Conservation (phyloP, 257 asterid genomes). For the Salvia hispanica region DNA sequence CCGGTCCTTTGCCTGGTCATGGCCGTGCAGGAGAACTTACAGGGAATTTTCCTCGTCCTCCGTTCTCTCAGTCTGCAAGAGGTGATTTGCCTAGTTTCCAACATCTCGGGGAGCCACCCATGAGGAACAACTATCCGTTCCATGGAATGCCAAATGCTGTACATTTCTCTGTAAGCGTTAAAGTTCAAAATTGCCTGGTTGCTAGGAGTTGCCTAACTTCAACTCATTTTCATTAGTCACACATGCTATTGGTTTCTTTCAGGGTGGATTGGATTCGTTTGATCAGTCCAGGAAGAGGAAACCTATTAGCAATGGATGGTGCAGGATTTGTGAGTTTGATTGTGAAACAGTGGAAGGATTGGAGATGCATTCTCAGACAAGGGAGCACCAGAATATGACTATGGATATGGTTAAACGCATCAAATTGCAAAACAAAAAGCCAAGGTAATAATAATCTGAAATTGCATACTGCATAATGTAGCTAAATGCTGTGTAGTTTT, state of each 20-base stretch:
- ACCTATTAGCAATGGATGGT: slow-evolving; percentile 75
- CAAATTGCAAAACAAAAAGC: slow-evolving; percentile 65
- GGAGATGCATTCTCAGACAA: slow-evolving; percentile 81
- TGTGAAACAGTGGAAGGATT: slow-evolving; percentile 84
- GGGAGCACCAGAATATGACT: slow-evolving; percentile 90
- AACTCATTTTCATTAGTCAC: background rate
- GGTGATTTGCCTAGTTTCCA: slow-evolving; percentile 47
- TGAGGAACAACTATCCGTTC: slow-evolving; percentile 56
- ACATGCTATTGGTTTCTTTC: slow-evolving; percentile 24
- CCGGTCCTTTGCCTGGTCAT: slow-evolving; percentile 58
- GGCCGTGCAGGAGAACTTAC: slow-evolving; percentile 50
- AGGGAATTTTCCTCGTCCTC: slow-evolving; percentile 48
- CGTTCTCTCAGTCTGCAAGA: slow-evolving; percentile 49
- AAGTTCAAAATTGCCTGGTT: background rate
- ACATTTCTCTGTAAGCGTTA: slow-evolving; percentile 51
- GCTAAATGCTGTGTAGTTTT: slow-evolving; percentile 12
- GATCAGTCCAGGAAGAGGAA: slow-evolving; percentile 70
- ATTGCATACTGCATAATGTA: background rate
- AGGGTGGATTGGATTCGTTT: slow-evolving; percentile 66
- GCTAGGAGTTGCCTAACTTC: background rate
- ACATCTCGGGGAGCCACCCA: slow-evolving; percentile 64
- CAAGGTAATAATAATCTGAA: slow-evolving; percentile 42
- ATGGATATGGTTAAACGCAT: slow-evolving; percentile 75
- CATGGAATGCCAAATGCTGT: slow-evolving; percentile 55
- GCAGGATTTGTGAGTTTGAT: slow-evolving; percentile 80